A percentile compares a stretch with the other conserved stretches of the same genome.
These are phyloP conservation scores for Fallopia convolvulus DNA, from an alignment of 148 eudicot species.

Conservation along the genomic window DNA sequence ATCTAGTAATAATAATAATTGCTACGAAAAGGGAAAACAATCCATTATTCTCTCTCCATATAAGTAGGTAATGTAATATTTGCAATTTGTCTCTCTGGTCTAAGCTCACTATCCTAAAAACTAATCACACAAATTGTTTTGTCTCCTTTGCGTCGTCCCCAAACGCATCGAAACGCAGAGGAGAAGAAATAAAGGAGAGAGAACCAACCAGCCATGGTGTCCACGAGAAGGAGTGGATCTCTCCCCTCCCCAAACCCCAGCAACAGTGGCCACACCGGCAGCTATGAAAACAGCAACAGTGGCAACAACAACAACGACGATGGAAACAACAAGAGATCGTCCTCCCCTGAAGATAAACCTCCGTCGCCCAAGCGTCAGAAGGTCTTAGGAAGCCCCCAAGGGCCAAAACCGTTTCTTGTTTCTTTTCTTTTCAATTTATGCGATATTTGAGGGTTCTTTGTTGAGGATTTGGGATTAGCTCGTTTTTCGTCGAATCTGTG, in stretches of 20 bases:
- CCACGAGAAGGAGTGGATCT: slow-evolving; percentile 85
- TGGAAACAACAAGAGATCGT: slow-evolving; percentile 33
- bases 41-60: not conserved
- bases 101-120: not conserved
- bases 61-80: not conserved
- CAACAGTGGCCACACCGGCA: slow-evolving; percentile 9
- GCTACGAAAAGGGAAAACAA: not conserved
- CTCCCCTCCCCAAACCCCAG: slow-evolving; percentile 25
- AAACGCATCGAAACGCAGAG: slow-evolving; percentile 10
- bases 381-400: slow-evolving; percentile 29
- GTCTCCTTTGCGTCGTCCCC: slow-evolving; percentile 7
- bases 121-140: not conserved
- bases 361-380: slow-evolving; percentile 64
- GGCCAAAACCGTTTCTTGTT: not conserved
- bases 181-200: slow-evolving; percentile 3
- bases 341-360: slow-evolving; percentile 48
- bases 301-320: not conserved
- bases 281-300: slow-evolving; percentile 6
- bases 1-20: too few relatives aligned
- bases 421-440: not conserved
- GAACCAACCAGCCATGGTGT: slow-evolving; percentile 47
- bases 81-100: not conserved
- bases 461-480: not conserved
- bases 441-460: not conserved
- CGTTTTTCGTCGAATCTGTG: slow-evolving; percentile 14